A percentile compares a stretch with the other conserved stretches of the same genome.
Evolutionary conservation across 306 rosid species (phyloP).

Genomic region (Rubus idaeus): DNA sequence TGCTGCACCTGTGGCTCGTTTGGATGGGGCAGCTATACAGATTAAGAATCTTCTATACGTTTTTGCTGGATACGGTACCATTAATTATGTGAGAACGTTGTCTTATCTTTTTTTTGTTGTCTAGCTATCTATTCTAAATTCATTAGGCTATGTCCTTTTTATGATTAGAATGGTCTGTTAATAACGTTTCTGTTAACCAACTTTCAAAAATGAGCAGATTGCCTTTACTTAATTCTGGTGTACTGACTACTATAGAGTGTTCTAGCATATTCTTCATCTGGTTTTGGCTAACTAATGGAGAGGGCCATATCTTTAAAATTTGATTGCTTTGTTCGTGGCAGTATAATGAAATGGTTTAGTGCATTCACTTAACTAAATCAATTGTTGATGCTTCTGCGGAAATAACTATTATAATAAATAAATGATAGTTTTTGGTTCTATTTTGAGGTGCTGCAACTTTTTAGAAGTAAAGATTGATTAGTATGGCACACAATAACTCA

Average conservation of each 20-base stretch:
- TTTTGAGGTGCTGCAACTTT: background rate
- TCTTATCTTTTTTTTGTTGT: background rate
- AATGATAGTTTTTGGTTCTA: background rate
- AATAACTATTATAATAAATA: background rate
- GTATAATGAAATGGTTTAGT: background rate
- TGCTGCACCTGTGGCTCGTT: conserved; percentile 79
- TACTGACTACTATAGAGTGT: background rate
- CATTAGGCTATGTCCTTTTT: background rate
- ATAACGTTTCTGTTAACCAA: background rate
- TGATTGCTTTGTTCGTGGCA: background rate
- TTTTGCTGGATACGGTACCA: conserved; percentile 69
- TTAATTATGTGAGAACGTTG: conserved; percentile 57
- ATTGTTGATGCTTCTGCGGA: background rate
- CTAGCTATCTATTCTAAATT: background rate
- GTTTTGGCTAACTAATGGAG: background rate
- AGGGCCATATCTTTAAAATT: background rate
- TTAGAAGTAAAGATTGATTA: background rate
- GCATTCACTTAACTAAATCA: background rate
- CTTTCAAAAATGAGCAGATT: background rate
- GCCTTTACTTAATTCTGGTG: background rate
- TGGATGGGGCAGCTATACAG: conserved; percentile 78
- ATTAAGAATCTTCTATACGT: conserved; percentile 65
- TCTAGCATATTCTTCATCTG: background rate
- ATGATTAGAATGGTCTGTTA: background rate
- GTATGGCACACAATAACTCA: background rate